Evolutionary conservation across 495 filamentous ascomycete species (phyloP).

Genomic region (Penicillium parvum): DNA sequence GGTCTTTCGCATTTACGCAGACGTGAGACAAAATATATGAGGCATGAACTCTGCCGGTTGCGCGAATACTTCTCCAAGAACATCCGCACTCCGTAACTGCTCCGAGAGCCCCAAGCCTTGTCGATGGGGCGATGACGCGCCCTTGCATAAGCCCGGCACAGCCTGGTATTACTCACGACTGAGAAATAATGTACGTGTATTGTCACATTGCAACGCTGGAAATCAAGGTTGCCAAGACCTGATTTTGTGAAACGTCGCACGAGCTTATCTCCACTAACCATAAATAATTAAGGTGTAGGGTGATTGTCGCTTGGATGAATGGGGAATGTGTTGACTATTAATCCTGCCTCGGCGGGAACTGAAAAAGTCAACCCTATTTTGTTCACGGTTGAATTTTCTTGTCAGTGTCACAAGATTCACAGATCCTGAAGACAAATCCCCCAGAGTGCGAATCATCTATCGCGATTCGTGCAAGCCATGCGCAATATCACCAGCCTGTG

Average conservation of each 20-base stretch:
- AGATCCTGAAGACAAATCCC: no score
- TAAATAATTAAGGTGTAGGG: slow-evolving; percentile 33
- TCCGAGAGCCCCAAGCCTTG: not conserved
- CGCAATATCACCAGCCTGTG: slow-evolving; percentile 2
- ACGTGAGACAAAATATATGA: no score
- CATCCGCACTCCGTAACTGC: no score
- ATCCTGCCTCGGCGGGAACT: no score
- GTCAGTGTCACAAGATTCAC: not conserved
- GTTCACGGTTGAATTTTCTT: no score
- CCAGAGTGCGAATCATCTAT: not conserved
- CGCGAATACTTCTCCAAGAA: no score
- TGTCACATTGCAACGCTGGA: slow-evolving; percentile 25
- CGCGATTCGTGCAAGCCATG: slow-evolving; percentile 1
- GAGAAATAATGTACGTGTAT: no score
- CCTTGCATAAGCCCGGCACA: slow-evolving; percentile 10
- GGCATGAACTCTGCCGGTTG: no score
- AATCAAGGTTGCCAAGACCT: slow-evolving; percentile 27
- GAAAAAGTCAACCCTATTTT: no score
- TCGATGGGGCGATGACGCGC: slow-evolving; percentile 18
- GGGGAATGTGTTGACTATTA: slow-evolving; percentile 19
- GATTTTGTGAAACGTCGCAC: slow-evolving; percentile 41
- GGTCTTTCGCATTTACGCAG: slow-evolving; percentile 2
- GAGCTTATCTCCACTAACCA: slow-evolving; percentile 46
- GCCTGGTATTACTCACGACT: slow-evolving; percentile 10
- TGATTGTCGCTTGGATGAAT: slow-evolving; percentile 13